Base-by-base conservation (phyloP, 2,329 filamentous ascomycete genomes). In the Cercospora sesami region DNA sequence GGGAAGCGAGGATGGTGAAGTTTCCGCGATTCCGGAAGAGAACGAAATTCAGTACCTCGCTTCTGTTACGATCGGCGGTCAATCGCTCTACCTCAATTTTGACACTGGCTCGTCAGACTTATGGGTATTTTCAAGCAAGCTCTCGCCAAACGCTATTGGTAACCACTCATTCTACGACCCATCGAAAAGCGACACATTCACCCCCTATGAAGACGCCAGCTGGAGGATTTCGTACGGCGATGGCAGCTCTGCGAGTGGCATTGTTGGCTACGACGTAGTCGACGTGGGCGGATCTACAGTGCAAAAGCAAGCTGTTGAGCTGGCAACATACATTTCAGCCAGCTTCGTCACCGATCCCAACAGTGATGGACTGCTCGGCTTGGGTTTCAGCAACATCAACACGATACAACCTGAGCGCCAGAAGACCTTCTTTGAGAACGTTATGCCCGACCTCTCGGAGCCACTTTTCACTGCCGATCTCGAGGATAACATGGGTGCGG, bases 31-130 rank as follows among this genome's bases (percentile, higher is more conserved):
- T 30, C 87, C 89, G 12, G 86, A 89, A 70, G 80, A 85, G 55
- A 87, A 89, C 72, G 90, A 91, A 74, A 83, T 86, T 59, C 87
- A 92, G 68, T 94, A 91, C 74, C 84, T 94, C 12, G 86, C 88
- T 0, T 89, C 89, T 0, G 87, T 92, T 63, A 84, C 77, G n/a
- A 86, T 93, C 70, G 90, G 90, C 68, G 89, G 88, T 5, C 90
- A 92, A 79, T 85, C 83, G 4, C 74, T 93, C 66, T 87, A 88
- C 75, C 80, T 93, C 76, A 87, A 91, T 77, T 91, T 93, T 75
- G 90, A 93, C 79, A 90, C 89, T n/a, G 90, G 90, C 66, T 92
- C 90, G 1, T 86, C 90, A 12, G 90, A 92, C 78, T 83, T 91
- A 64, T 93, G 90, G 90, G 86, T 90, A 23, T 90, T 92, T 81